These are phyloP conservation scores for Nakazawaea ambrosiae DNA, from an alignment of 805 yeast genomes.

Conservation along the genomic window DNA sequence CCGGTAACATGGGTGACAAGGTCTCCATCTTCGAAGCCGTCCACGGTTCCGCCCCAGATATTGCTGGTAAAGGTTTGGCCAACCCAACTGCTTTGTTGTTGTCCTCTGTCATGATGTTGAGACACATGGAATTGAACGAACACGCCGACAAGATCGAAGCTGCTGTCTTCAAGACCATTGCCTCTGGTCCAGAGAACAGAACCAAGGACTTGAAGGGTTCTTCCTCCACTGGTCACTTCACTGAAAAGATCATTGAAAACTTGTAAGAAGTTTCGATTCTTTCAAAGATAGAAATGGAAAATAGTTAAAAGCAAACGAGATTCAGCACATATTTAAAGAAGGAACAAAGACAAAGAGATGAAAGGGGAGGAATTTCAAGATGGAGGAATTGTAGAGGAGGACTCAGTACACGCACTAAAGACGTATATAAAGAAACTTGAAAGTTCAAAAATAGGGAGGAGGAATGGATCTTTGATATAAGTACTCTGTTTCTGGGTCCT, in stretches of 20 bases:
- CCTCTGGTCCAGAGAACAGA: constrained; percentile 93
- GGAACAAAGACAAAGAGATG: no score
- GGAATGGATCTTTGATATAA: no score
- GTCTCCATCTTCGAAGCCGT: constrained; percentile 99
- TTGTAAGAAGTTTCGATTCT: constrained; percentile 31
- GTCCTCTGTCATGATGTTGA: constrained; percentile 97
- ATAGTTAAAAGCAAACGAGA: neutral
- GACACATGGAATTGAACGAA: constrained; percentile 87
- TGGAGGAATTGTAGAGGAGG: no score
- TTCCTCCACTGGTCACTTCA: constrained; percentile 83
- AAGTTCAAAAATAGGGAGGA: no score
- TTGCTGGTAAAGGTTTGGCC: constrained; percentile 97
- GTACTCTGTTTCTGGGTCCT: no score
- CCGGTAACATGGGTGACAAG: constrained; percentile 98
- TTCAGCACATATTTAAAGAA: neutral
- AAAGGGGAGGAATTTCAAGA: no score
- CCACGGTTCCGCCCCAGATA: constrained; percentile 99
- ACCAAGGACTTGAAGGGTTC: constrained; percentile 94
- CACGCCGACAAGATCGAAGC: constrained; percentile 81
- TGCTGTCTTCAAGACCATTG: constrained; percentile 85
- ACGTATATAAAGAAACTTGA: no score
- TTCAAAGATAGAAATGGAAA: no score
- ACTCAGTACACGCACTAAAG: no score
- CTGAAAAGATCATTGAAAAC: constrained; percentile 81
- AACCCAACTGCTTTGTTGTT: constrained; percentile 97